Evolutionary conservation across 768 basidiomycete species (phyloP).

Genomic region (Lactarius tabidus): DNA sequence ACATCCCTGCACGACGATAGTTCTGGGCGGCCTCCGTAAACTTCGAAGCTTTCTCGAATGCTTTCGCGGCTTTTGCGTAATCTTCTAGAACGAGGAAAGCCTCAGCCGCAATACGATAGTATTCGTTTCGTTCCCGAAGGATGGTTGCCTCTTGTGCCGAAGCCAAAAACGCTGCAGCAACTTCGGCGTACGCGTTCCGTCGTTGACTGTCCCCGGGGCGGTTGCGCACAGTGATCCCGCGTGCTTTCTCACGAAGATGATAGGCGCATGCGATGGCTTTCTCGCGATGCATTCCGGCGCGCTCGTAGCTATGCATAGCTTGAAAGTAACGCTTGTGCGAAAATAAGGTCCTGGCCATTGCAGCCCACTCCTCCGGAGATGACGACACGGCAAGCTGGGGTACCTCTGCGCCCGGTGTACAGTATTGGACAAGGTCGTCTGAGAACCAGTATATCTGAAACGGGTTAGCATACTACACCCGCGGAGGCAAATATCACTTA

Average conservation of each 20-base stretch:
- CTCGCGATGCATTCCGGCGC: conserved; percentile 43
- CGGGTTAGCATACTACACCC: not conserved
- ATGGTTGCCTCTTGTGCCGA: conserved; percentile 36
- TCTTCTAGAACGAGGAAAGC: conserved; percentile 44
- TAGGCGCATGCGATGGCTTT: conserved; percentile 49
- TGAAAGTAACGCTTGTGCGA: conserved; percentile 45
- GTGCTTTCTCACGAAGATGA: conserved; percentile 50
- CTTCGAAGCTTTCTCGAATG: conserved; percentile 39
- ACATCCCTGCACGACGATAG: conserved; percentile 45
- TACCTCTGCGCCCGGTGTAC: conserved; percentile 44
- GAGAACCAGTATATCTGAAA: conserved; percentile 50
- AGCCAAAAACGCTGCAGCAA: conserved; percentile 47
- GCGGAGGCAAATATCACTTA: conserved; percentile 28
- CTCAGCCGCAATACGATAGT: conserved; percentile 43
- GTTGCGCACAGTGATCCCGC: conserved; percentile 29
- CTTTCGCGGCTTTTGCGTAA: conserved; percentile 39
- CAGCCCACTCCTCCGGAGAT: conserved; percentile 44
- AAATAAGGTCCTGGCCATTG: conserved; percentile 40
- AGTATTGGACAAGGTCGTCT: conserved; percentile 44
- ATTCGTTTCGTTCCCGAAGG: conserved; percentile 32
- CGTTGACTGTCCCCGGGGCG: conserved; percentile 23
- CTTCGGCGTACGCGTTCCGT: conserved; percentile 38
- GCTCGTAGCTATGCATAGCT: conserved; percentile 51
- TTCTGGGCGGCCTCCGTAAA: conserved; percentile 41
- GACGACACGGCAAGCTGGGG: conserved; percentile 55